Conservation (phyloP, 1,284 basidiomycete genomes). For the Rhodotorula sp. region DNA sequence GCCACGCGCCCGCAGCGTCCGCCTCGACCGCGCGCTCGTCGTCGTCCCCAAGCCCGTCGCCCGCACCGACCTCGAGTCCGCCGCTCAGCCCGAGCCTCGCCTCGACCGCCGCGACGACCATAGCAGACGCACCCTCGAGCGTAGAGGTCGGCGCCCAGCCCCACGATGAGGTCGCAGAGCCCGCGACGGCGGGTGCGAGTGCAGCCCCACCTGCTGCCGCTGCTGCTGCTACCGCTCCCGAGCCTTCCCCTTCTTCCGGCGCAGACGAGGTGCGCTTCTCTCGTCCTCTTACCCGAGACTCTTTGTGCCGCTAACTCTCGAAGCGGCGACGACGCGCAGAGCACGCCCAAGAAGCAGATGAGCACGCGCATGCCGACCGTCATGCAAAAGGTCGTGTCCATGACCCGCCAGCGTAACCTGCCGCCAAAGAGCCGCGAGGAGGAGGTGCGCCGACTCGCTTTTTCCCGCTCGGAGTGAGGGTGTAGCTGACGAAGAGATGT, state of each 20-base stretch:
- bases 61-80: slow-evolving; percentile 11
- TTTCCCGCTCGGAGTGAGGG: background rate
- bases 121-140: background rate
- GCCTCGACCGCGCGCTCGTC: background rate
- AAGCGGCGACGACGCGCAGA: too few relatives aligned
- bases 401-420: slow-evolving; percentile 45
- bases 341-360: slow-evolving; percentile 17
- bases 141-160: background rate
- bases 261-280: too few relatives aligned
- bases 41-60: slow-evolving; percentile 1
- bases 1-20: background rate
- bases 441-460: slow-evolving; percentile 36
- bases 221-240: background rate
- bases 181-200: background rate
- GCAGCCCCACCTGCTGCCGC: background rate
- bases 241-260: too few relatives aligned
- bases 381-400: slow-evolving; percentile 44
- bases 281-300: background rate
- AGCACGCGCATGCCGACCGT: slow-evolving; percentile 18
- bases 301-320: background rate
- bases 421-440: slow-evolving; percentile 46
- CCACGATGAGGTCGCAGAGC: background rate
- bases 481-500: too few relatives aligned
- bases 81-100: slow-evolving; percentile 7
- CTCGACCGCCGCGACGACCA: slow-evolving; percentile 8